Base-by-base conservation (phyloP, 805 yeast species). In the Debaryomyces castellii region DNA sequence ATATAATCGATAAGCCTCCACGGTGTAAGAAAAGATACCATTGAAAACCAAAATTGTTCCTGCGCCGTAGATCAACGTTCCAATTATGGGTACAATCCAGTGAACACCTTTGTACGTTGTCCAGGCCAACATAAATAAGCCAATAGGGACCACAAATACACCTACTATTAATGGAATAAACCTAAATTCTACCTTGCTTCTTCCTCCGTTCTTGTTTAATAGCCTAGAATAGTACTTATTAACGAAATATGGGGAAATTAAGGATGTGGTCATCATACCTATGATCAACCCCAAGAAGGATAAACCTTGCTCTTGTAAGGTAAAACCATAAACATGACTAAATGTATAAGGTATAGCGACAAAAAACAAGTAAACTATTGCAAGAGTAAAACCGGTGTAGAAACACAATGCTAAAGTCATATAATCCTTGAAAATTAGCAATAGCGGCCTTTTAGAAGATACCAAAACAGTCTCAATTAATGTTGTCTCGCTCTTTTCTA, bases 111-210 rank as follows among this genome's bases (percentile, higher is more conserved):
- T 60, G 44, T 76, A 83, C 59, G 85, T 85, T 47, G 91, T 74
- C 96, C 96, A 89, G 44, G 85, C 79, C 63, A 89, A 75, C 87
- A 94, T 85, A 52, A 89, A 73, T 51, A 89, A 67, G 36, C 96
- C 96, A 39, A 82, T 68, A 21, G 96, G 88, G 67, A 87, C 86
- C 3, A 76, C 59, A 44, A 87, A 54, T 14, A 83, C 83, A 25
- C 94, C 89, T 30, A 74, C 63, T 61, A 87, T 75, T 80, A 88
- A 76, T 27, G 89, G 81, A 24, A 81, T 78, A 43, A 89, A 71
- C 60, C 96, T 79, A n/a, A 81, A 82, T 62, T 89, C 96, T 0
- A 96, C 95, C 14, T 82, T 77, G 0, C 77, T 66, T 16, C 58
- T 60, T 5, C 80, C 79, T n/a, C 66, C 64, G 42, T 69, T 68